phyloP scores from a whole-genome alignment of 352 stramenopile genomes.

The Phytophthora tentaculata region DNA sequence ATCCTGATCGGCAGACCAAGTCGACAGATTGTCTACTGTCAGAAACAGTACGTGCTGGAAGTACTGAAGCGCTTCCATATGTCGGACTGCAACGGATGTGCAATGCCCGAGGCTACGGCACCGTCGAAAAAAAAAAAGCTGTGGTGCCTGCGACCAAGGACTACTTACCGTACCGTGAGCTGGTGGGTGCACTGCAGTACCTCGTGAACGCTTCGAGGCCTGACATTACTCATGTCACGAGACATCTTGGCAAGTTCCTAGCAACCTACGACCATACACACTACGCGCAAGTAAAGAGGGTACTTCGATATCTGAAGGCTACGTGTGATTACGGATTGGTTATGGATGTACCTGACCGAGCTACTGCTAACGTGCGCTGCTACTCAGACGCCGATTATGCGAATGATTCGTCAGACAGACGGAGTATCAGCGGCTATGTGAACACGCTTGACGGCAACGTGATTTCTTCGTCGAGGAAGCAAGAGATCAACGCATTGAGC shows the following conservation, averaged over 20 bases:
- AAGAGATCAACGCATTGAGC: constrained; percentile 31
- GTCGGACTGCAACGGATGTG: background rate
- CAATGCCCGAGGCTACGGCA: background rate
- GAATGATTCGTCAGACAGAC: constrained; percentile 4
- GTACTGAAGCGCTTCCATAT: too few species aligned
- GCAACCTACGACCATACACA: background rate
- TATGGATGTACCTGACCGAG: background rate
- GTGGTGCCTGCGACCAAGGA: background rate
- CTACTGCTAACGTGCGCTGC: background rate
- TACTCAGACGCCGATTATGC: constrained; percentile 7
- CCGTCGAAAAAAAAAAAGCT: background rate
- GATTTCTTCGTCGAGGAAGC: constrained; percentile 22
- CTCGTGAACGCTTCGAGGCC: background rate
- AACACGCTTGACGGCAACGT: constrained; percentile 26
- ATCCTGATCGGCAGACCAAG: background rate
- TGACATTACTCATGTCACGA: background rate
- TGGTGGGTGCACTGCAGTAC: constrained; percentile 1
- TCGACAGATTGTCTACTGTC: background rate
- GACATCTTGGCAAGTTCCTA: background rate
- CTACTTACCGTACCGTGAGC: background rate
- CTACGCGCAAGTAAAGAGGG: background rate
- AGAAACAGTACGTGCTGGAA: background rate
- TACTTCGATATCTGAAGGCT: background rate
- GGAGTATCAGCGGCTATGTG: constrained; percentile 31
- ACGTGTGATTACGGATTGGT: constrained; percentile 1